phyloP scores from a whole-genome alignment of 2,329 filamentous ascomycete species.

The Talaromyces sp. region DNA sequence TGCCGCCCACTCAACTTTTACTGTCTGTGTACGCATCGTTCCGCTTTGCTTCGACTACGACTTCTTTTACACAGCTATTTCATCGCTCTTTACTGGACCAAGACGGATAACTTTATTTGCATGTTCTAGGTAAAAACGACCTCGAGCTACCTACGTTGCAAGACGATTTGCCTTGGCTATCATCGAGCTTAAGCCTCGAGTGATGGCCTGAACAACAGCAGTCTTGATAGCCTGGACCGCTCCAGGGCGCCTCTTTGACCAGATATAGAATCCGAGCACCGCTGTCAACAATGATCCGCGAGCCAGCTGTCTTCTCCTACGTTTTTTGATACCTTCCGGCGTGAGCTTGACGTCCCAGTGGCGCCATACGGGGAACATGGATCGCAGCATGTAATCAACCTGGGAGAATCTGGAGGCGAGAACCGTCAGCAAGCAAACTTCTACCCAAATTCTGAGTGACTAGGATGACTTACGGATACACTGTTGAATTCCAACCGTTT shows the following conservation, averaged over 20 bases:
- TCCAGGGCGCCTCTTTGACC: slow-evolving; percentile 7
- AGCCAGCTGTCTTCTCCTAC: slow-evolving; percentile 16
- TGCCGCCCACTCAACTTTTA: background rate
- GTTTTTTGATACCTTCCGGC: slow-evolving; percentile 39
- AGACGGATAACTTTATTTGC: background rate
- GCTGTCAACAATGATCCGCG: slow-evolving; percentile 18
- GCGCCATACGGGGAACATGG: slow-evolving; percentile 51
- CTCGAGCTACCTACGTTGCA: background rate
- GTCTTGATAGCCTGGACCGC: slow-evolving; percentile 9
- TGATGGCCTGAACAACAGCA: background rate
- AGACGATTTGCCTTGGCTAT: background rate
- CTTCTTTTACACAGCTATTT: too few species aligned
- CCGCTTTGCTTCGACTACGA: background rate
- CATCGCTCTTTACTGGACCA: background rate
- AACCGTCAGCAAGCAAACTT: slow-evolving; percentile 13
- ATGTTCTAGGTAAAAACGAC: background rate
- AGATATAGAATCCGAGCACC: slow-evolving; percentile 16
- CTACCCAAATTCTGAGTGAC: background rate
- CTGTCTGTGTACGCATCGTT: background rate
- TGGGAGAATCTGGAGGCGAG: slow-evolving; percentile 41
- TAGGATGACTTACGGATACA: slow-evolving; percentile 38
- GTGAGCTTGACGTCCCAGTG: slow-evolving; percentile 53
- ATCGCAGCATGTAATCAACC: slow-evolving; percentile 47
- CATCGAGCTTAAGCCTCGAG: background rate
- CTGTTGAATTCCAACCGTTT: slow-evolving; percentile 48